phyloP scores from a whole-genome alignment of 2,329 filamentous ascomycete genomes.

The Pyrenophora seminiperda region DNA sequence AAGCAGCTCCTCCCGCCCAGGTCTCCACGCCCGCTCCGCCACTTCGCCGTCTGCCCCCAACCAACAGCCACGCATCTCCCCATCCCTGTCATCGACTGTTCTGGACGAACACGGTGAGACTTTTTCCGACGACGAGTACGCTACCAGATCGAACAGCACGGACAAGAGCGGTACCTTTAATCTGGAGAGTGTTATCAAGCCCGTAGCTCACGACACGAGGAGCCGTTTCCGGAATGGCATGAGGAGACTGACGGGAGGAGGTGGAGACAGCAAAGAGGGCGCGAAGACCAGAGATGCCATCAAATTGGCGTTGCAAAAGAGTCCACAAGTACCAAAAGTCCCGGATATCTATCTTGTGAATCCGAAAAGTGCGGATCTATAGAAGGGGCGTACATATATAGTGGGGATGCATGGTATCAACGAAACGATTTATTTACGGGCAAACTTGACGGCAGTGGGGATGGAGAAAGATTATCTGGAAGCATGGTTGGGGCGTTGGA shows the following conservation, averaged over 20 bases:
- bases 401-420: too few relatives aligned
- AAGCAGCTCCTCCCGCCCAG: conserved; percentile 58
- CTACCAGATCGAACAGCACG: conserved; percentile 49
- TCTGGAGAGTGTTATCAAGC: conserved; percentile 62
- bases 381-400: background rate
- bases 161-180: conserved; percentile 32
- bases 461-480: too few relatives aligned
- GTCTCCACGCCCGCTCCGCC: conserved; percentile 78
- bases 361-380: conserved; percentile 45
- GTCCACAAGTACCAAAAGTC: conserved; percentile 56
- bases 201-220: conserved; percentile 60
- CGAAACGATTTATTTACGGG: too few relatives aligned
- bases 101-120: conserved; percentile 78
- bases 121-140: conserved; percentile 77
- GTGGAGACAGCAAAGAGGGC: conserved; percentile 49
- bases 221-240: conserved; percentile 60
- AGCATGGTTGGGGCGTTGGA: too few relatives aligned
- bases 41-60: conserved; percentile 72
- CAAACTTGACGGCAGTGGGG: too few relatives aligned
- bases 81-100: conserved; percentile 65
- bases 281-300: conserved; percentile 46
- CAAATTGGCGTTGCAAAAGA: conserved; percentile 46
- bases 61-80: conserved; percentile 51
- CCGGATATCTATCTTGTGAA: conserved; percentile 52
- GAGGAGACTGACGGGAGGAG: conserved; percentile 65